Evolutionary conservation across 805 yeast genomes (phyloP), one percentile per base, ranked within the genome.

Genomic region (Metahyphopichia silvanorum): DNA sequence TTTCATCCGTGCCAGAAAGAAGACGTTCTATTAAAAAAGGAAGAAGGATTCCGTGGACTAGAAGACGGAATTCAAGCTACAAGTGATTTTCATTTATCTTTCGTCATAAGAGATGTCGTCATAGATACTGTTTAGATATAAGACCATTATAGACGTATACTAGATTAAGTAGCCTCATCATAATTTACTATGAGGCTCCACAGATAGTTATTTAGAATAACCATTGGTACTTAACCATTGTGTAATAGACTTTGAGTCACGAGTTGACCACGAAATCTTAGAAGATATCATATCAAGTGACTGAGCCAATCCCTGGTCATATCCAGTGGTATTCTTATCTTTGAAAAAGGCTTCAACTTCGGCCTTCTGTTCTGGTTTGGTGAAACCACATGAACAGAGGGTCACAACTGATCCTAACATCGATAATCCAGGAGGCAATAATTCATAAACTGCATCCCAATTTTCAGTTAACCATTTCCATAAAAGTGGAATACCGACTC

Each of bases 341-440:
- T 50, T 56, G 47, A 78, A 77, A 68, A 79, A 74, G 21, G 54
- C 51, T 40, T 66, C 62, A 37, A 80, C 72, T 36, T 69, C 72
- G 15, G 67, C 64, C 44, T 69, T 69, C 40, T 77, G 77, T 21
- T 67, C 74, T 22, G 59, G 55, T 33, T 75, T 73, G 18, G 87
- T 72, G 60, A 77, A 81, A 1, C 82, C 77, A 16, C 78, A 60
- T 24, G 85, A 72, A 29, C 80, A 63, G 21, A 83, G 42, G 20
- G 71, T 66, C 24, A 91, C 83, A 37, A 93, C 79, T 13, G 81
- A 68, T 14, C 91, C 83, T 47, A 91, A 69, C 86, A 88, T 77
- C 16, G 87, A 71, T 42, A 82, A 71, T 9, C 86, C 82, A 11
- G 95, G 86, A 32, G 97, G 96, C 53, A 87, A 73, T 49, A 72